phyloP scores from a whole-genome alignment of 1,139 yeast genomes.

The Magnusiomyces suaveolens region DNA sequence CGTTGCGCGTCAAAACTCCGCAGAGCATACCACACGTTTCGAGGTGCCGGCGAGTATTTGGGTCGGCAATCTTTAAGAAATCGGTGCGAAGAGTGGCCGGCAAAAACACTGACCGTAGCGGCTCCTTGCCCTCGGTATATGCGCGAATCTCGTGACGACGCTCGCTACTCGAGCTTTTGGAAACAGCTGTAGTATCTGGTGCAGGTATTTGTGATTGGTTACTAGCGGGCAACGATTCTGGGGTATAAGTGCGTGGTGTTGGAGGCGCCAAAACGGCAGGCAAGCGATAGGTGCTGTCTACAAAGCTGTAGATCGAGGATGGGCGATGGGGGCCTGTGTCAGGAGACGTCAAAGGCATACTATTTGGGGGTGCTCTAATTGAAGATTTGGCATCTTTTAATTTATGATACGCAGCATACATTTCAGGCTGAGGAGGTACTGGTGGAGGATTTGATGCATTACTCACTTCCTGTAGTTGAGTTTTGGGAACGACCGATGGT shows the following conservation, averaged over 20 bases:
- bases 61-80: conserved; percentile 39
- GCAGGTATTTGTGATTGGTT: not conserved
- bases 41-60: conserved; percentile 41
- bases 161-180: not conserved
- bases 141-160: not conserved
- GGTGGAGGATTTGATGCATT: not conserved
- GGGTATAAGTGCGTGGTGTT: not conserved
- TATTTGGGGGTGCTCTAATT: not conserved
- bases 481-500: not conserved
- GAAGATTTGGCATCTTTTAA: not conserved
- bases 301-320: not conserved
- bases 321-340: not conserved
- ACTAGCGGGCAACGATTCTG: not conserved
- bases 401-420: not conserved
- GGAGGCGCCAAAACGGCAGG: not conserved
- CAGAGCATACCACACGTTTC: conserved; percentile 58
- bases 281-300: not conserved
- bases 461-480: not conserved
- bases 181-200: not conserved
- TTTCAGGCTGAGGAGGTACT: not conserved
- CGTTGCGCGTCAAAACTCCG: conserved; percentile 46
- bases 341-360: not conserved
- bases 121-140: conserved; percentile 44
- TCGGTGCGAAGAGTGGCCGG: conserved; percentile 37
- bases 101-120: conserved; percentile 42